phyloP scores from a whole-genome alignment of 1,284 basidiomycete species.

The Singerocomus inundabilis region DNA sequence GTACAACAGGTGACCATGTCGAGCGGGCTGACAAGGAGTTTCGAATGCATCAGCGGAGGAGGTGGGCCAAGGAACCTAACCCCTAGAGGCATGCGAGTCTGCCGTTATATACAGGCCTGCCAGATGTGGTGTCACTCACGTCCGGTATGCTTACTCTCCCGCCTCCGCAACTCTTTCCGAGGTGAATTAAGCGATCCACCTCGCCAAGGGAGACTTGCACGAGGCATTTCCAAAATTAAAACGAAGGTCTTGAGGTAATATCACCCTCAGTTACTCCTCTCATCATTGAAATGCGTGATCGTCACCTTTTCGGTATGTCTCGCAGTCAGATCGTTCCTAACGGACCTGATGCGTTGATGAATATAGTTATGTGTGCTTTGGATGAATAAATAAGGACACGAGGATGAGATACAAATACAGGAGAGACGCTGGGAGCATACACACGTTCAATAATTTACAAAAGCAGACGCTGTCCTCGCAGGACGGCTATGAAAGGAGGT shows the following conservation, averaged over 20 bases:
- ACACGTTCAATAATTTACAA: constrained; percentile 32
- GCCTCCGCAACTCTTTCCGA: constrained; percentile 14
- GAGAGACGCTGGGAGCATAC: constrained; percentile 22
- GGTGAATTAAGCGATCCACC: constrained; percentile 17
- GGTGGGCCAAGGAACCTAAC: constrained; percentile 7
- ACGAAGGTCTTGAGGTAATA: constrained; percentile 33
- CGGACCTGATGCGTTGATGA: constrained; percentile 13
- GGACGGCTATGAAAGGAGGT: constrained; percentile 67
- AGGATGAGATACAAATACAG: constrained; percentile 36
- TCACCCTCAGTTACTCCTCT: constrained; percentile 21
- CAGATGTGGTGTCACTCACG: constrained; percentile 15
- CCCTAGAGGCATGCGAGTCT: constrained; percentile 4
- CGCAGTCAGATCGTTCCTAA: constrained; percentile 32
- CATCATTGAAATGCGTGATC: constrained; percentile 37
- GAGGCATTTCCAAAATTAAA: constrained; percentile 30
- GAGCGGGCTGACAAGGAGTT: constrained; percentile 21
- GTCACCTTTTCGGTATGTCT: constrained; percentile 24
- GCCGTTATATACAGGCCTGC: constrained; percentile 24
- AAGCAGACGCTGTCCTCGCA: constrained; percentile 37
- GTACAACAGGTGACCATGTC: constrained; percentile 30
- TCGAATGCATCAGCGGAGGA: constrained; percentile 27
- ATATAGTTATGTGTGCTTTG: constrained; percentile 20
- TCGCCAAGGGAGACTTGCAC: constrained; percentile 23
- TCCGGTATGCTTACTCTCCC: constrained; percentile 20
- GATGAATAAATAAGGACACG: constrained; percentile 24